A percentile compares a stretch with the other conserved stretches of the same genome.
These are phyloP conservation scores for Globisporangium megalacanthum DNA, from an alignment of 352 stramenopile species.

Conservation along the genomic window DNA sequence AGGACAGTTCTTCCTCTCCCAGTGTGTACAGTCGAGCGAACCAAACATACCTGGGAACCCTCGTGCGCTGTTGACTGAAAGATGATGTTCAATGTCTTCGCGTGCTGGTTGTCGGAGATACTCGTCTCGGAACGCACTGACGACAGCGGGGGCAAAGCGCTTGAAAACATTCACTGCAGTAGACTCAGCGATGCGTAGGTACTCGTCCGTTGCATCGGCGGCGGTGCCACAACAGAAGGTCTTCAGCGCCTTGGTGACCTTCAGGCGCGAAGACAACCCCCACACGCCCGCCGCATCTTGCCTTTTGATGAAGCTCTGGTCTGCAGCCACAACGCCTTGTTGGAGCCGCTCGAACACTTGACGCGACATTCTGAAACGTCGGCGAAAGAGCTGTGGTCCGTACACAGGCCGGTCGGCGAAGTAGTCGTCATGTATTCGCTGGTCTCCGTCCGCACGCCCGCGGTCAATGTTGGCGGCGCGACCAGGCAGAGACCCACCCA, in stretches of 20 bases:
- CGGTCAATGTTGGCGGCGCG: not conserved
- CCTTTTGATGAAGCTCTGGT: slow-evolving; percentile 7
- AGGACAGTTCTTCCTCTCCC: slow-evolving; percentile 13
- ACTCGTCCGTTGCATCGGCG: slow-evolving; percentile 8
- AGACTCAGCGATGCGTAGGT: not conserved
- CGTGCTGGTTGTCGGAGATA: no score
- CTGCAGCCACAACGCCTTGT: not conserved
- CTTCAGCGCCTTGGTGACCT: slow-evolving; percentile 10
- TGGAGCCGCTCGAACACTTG: not conserved
- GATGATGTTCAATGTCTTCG: no score
- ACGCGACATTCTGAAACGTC: not conserved
- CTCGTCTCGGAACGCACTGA: no score
- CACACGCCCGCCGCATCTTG: slow-evolving; percentile 7
- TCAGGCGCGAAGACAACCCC: slow-evolving; percentile 4
- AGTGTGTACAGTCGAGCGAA: slow-evolving; percentile 15
- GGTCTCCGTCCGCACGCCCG: not conserved
- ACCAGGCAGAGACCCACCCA: no score
- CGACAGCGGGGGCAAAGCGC: no score
- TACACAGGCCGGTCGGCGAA: not conserved
- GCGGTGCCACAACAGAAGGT: slow-evolving; percentile 10
- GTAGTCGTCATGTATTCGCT: not conserved
- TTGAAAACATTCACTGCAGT: no score
- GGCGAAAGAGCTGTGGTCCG: not conserved
- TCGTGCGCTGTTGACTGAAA: not conserved
- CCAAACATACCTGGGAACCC: slow-evolving; percentile 16